Base-by-base conservation (phyloP, 148 eudicot species). In the Gaultheria prostrata region DNA sequence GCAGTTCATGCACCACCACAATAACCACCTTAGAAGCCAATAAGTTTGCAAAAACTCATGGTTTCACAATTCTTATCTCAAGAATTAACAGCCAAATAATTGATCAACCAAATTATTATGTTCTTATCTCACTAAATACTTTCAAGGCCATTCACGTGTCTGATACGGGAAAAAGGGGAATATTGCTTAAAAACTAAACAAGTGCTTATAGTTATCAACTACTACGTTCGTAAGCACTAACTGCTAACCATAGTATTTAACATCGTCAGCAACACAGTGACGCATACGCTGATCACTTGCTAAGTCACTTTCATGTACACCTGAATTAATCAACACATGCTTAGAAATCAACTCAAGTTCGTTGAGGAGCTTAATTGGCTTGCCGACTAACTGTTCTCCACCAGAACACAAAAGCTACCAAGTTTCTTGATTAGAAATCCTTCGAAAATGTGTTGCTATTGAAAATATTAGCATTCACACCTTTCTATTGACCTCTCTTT, bases 1-100 rank as follows among this genome's bases (percentile, higher is more conserved):
- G 90, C 79, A 84, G 73, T 20, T 43, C 63, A 76, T 67, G 18
- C 72, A 67, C 77, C 70, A 57, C 11, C 24, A 82, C 8, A 33
- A 70, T 18, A 21, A 75, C 20, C 39, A 28, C 20, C 78, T 75
- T 24, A 46, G 78, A 24, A 20, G 32, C 3, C 32, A 75, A 46
- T 75, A 14, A 74, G 28, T 46, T 45, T n/a, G 28, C 77, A 39
- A 2, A 43, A 8, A 21, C 49, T 39, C 50, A 39, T 39, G 48
- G 24, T 17, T 10, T 71, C 45, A 71, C 17, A 57, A 7, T 32
- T 71, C 11, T 15, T 30, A 71, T 71, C 76, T 30, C 8, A 28
- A 69, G 71, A 30, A 14, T n/a, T 48, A 72, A 4, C 76, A 35
- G 45, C 43, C 48, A 32, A 15, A 72, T 35, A 72, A 71, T 71